Evolutionary conservation across 352 stramenopile genomes (phyloP).

Genomic region (Globisporangium recalcitrans): DNA sequence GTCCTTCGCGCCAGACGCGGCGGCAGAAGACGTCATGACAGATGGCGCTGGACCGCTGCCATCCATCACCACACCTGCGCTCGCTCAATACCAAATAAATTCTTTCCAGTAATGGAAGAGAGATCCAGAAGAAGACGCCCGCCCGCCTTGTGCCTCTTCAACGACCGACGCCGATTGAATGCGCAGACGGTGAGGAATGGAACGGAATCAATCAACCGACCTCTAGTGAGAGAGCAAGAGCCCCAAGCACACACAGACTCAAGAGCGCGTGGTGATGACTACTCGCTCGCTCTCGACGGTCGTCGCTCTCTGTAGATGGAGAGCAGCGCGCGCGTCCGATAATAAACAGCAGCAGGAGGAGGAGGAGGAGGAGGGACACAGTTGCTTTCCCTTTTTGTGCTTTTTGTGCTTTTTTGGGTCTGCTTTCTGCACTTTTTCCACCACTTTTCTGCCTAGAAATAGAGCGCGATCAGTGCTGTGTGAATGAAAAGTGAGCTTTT

Average conservation of each 20-base stretch:
- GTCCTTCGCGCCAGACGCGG: background rate
- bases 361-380: no score
- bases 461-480: no score
- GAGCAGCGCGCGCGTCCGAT: background rate
- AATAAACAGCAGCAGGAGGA: background rate
- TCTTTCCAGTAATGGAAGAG: background rate
- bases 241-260: background rate
- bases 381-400: conserved; percentile 3
- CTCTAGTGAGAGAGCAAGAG: no score
- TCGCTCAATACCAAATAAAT: background rate
- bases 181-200: background rate
- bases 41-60: background rate
- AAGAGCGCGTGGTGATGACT: background rate
- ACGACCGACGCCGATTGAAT: background rate
- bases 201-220: background rate
- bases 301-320: background rate
- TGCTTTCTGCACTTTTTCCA: conserved; percentile 38
- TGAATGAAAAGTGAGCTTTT: background rate
- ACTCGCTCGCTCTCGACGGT: background rate
- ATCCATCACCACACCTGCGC: background rate
- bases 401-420: no score
- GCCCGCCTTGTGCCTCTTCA: background rate
- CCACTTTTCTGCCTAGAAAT: conserved; percentile 25
- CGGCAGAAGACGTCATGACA: background rate
- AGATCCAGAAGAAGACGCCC: background rate